Evolutionary conservation across 106 monocot species (phyloP).

Genomic region (Allium fistulosum): DNA sequence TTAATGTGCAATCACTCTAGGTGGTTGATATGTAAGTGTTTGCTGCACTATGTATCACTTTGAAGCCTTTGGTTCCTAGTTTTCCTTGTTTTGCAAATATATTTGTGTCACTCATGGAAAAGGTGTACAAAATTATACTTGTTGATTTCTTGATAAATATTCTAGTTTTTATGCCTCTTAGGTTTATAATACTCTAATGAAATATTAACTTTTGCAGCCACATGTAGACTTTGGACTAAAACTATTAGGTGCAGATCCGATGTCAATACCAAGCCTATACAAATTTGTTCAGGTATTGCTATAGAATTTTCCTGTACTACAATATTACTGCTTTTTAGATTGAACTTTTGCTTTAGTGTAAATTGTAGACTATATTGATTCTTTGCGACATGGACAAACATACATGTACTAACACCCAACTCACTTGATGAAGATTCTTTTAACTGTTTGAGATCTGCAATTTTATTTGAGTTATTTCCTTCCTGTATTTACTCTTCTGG

Average conservation of each 20-base stretch:
- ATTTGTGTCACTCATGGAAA: conserved; percentile 75
- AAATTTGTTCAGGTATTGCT: no score
- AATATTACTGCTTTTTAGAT: no score
- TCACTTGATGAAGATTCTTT: no score
- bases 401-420: no score
- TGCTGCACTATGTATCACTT: conserved; percentile 59
- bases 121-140: conserved; percentile 24
- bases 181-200: not conserved
- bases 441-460: no score
- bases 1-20: conserved; percentile 30
- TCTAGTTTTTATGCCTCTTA: not conserved
- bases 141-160: not conserved
- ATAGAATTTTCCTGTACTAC: not conserved
- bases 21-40: conserved; percentile 74
- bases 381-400: no score
- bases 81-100: conserved; percentile 84
- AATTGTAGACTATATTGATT: no score
- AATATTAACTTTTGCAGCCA: conserved; percentile 33
- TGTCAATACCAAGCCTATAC: conserved; percentile 74
- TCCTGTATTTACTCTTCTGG: no score
- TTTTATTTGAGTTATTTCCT: no score
- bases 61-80: conserved; percentile 71
- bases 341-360: conserved; percentile 41
- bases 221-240: conserved; percentile 88
- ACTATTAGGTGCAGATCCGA: conserved; percentile 64